Conservation (phyloP, 2,329 filamentous ascomycete species). For the Paramyrothecium sp. region DNA sequence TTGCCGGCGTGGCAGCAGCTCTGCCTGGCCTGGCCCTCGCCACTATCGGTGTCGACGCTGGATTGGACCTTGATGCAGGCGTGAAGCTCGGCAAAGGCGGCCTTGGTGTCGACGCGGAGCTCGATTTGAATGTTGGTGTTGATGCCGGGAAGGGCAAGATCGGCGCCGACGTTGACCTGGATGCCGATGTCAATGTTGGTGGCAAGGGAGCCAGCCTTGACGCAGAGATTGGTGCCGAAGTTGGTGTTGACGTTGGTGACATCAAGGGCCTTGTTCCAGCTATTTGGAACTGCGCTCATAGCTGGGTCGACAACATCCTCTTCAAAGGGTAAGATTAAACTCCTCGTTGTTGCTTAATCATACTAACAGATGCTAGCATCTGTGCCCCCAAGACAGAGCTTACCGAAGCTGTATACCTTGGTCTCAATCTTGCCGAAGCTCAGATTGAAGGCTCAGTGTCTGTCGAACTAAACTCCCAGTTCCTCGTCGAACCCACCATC, state of each 20-base stretch:
- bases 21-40: neutral
- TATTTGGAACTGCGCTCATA: slow-evolving; percentile 7
- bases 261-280: slow-evolving; percentile 1
- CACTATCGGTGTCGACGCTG: slow-evolving; percentile 16
- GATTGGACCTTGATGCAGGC: slow-evolving; percentile 33
- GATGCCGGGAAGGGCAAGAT: slow-evolving; percentile 34
- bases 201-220: neutral
- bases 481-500: slow-evolving; percentile 37
- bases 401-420: slow-evolving; percentile 16
- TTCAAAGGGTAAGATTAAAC: slow-evolving; percentile 5
- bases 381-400: slow-evolving; percentile 11
- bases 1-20: neutral
- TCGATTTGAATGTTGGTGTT: slow-evolving; percentile 12
- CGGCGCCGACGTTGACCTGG: neutral
- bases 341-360: neutral
- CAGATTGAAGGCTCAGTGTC: slow-evolving; percentile 48
- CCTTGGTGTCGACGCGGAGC: slow-evolving; percentile 28
- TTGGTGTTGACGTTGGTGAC: neutral
- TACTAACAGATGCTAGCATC: slow-evolving; percentile 1
- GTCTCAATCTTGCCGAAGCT: slow-evolving; percentile 19
- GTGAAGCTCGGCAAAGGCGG: slow-evolving; percentile 46
- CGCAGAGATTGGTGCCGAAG: neutral
- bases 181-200: neutral
- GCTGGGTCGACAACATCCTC: slow-evolving; percentile 11
- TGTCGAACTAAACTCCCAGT: slow-evolving; percentile 38